These are phyloP conservation scores for Monosporascus sp. DNA, from an alignment of 2,329 filamentous ascomycete genomes.

Conservation along the genomic window DNA sequence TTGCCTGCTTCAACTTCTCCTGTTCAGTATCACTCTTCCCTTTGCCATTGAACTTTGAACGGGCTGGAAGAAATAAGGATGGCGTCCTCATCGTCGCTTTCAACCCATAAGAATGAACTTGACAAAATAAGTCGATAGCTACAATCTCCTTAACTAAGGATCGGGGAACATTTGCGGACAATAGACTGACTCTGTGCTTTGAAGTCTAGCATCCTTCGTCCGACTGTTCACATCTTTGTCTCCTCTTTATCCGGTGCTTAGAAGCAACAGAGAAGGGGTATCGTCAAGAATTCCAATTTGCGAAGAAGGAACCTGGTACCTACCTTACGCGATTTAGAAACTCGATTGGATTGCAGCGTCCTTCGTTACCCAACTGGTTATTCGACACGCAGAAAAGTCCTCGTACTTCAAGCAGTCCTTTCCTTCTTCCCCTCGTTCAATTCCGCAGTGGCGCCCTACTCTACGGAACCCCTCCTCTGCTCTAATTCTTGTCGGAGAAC, in stretches of 20 bases:
- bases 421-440: background rate
- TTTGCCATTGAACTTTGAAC: too few species aligned
- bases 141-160: background rate
- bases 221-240: background rate
- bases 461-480: background rate
- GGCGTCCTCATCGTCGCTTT: too few species aligned
- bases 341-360: background rate
- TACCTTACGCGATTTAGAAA: background rate
- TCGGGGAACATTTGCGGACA: background rate
- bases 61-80: too few species aligned
- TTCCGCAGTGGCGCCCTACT: background rate
- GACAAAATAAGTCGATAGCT: background rate
- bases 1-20: too few species aligned
- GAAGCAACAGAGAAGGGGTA: background rate
- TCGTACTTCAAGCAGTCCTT: background rate
- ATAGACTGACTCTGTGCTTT: background rate
- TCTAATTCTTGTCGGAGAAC: background rate
- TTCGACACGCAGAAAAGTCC: background rate
- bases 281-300: background rate
- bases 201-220: background rate
- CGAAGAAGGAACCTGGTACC: background rate
- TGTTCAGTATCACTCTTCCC: too few species aligned
- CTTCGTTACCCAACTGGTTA: background rate
- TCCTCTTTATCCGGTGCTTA: background rate
- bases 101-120: too few species aligned